Evolutionary conservation across 306 rosid species (phyloP), one percentile per base, ranked within the genome.

Genomic region (Leucaena leucocephala): DNA sequence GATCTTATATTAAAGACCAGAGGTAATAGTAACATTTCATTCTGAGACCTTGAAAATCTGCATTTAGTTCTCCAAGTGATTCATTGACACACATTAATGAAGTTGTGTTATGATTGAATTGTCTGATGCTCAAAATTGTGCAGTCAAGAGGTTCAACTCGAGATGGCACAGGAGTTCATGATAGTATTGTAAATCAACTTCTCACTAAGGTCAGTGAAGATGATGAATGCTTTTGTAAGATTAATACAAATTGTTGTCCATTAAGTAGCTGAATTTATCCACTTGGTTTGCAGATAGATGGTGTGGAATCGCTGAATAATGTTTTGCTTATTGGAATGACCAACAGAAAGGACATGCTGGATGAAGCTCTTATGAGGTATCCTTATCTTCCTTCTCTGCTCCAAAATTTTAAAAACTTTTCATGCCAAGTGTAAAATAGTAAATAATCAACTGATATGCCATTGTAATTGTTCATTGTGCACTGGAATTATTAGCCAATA

Each of bases 291-390:
- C 92, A 96, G 99, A 96, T 96, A 78, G 99, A 96, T 91, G 99
- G 99, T 55, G 99, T 96, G 81, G 99, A 96, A 80, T 91, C 99
- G 13, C 84, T 96, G 62, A 96, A 96, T 79, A 96, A 96, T 93
- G 98, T 96, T 61, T 86, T 96, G 85, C 99, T 96, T 82, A 96
- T 96, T 89, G 99, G 99, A 84, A 96, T 96, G 98, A 96, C 99
- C 65, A 96, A 96, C 89, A 91, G 99, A 87, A 96, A 93, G 86
- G 98, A 96, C 84, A 85, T 96, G 88, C 95, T 96, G 87, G 99
- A 96, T 86, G 99, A 93, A 82, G 99, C 99, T 55, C 96, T 96
- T 81, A 74, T 96, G 85, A 90, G 99, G 99, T 96, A 57, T 71
- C 62, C 71, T 67, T 50, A 52, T 74, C 66, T 68, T 42, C 67